Conservation (phyloP, 768 basidiomycete species). For the Lactarius vividus region DNA sequence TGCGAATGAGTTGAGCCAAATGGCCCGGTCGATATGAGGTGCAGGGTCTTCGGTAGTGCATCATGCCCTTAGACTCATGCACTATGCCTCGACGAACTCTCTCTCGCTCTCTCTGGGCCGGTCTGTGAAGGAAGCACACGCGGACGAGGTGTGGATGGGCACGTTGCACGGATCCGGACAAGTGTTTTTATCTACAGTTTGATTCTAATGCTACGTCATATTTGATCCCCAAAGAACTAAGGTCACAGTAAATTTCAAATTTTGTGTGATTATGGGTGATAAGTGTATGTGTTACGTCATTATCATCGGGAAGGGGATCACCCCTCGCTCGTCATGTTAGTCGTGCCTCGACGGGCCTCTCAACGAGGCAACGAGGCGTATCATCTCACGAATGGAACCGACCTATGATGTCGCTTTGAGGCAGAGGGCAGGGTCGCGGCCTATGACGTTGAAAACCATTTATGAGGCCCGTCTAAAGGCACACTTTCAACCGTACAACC, state of each 20-base stretch:
- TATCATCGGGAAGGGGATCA: not conserved
- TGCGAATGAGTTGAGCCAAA: conserved; percentile 62
- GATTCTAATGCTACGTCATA: conserved; percentile 16
- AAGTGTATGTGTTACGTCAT: conserved; percentile 15
- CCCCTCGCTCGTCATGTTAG: not conserved
- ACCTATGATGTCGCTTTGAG: conserved; percentile 24
- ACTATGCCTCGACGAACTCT: not conserved
- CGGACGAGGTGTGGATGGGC: conserved; percentile 2
- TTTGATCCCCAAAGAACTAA: not conserved
- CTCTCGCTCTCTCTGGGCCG: conserved; percentile 16
- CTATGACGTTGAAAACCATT: conserved; percentile 21
- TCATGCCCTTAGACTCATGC: conserved; percentile 7
- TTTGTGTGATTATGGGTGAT: conserved; percentile 3
- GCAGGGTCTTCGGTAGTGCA: not conserved
- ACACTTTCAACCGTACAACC: not conserved
- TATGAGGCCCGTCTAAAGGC: conserved; percentile 6
- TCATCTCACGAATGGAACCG: not conserved
- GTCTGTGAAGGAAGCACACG: conserved; percentile 6
- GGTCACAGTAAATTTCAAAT: conserved; percentile 14
- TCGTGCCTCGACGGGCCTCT: not conserved
- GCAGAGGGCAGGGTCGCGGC: conserved; percentile 23
- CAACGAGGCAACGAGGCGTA: conserved; percentile 17
- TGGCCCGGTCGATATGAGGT: conserved; percentile 40
- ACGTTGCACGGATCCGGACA: not conserved
- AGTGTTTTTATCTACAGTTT: conserved; percentile 12